Base-by-base conservation (phyloP, 2,329 filamentous ascomycete genomes). In the Penicillium nordicum region DNA sequence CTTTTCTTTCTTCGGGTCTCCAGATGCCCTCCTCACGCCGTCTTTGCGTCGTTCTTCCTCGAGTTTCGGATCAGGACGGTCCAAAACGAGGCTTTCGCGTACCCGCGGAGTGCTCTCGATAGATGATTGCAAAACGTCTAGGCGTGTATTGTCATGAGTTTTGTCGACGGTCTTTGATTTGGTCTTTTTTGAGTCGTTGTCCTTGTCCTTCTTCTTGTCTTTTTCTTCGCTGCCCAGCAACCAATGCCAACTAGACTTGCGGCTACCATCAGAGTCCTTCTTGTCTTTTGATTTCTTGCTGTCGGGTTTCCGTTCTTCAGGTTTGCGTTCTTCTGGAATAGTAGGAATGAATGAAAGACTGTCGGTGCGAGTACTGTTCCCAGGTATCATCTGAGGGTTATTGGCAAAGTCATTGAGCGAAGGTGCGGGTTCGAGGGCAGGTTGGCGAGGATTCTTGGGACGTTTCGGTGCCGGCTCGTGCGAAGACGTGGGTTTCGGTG, bases 121-220 rank as follows among this genome's bases (percentile, higher is more conserved):
- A 0, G 92, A 95, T 37, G 85, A 89, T 69, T 97, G 92, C 23
- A 96, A 79, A 23, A 96, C 84, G 67, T 97, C 93, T 29, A 97
- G 80, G 30, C 93, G 85, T 21, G 89, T 88, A 64, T 87, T 92
- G 66, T 96, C 92, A 62, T 92, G 87, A 3, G 70, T 67, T 59
- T 76, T 80, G 27, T 79, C 78, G 1, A 78, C 73, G 64, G 66
- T 83, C 85, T 62, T 89, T 79, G 72, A 70, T 59, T 75, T 79
- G 50, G 74, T 74, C 51, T 79, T 76, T 70, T 85, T 88, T 1
- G 82, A 77, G 67, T 90, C 92, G 41, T 83, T 82, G 65, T 87
- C 87, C 45, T 80, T 76, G 64, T 82, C 78, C 76, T 76, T 76
- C 54, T 76, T 74, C 58, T 76, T 79, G 27, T 80, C 76, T 53